phyloP scores from a whole-genome alignment of 768 basidiomycete species.

The Rhodotorula kratochvilovae region DNA sequence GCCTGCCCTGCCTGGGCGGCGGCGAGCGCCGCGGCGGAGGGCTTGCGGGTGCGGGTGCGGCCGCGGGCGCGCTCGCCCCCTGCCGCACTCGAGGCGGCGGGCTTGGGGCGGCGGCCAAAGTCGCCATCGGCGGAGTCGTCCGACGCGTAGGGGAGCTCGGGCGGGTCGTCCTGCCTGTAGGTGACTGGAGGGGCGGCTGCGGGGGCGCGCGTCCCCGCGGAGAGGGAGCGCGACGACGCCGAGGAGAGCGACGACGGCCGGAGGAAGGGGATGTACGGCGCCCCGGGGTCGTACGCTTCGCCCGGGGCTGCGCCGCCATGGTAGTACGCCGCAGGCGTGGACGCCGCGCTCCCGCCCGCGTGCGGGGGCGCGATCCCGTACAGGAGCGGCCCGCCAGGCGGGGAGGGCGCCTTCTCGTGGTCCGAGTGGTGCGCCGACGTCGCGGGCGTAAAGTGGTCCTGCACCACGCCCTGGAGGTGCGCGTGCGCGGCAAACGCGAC shows the following conservation, averaged over 20 bases:
- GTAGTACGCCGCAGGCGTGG: not conserved
- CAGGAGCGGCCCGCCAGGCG: not conserved
- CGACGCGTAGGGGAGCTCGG: not conserved
- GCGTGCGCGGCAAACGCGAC: not conserved
- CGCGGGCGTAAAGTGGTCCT: conserved; percentile 1
- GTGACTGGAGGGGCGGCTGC: not conserved
- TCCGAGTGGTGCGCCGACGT: conserved; percentile 2
- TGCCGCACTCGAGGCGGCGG: not conserved
- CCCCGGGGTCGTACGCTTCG: conserved; percentile 3
- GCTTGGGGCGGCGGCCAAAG: not conserved
- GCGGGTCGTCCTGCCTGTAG: not conserved
- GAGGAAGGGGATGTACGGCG: conserved; percentile 15
- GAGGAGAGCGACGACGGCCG: not conserved
- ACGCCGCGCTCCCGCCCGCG: no score
- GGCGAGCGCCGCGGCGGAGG: not conserved
- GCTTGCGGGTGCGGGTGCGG: not conserved
- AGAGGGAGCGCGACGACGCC: not conserved
- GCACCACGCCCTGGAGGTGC: not conserved
- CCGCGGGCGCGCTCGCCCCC: not conserved
- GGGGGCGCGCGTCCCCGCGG: not conserved
- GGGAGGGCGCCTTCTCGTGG: not conserved
- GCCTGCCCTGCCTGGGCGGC: not conserved
- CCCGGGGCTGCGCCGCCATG: not conserved
- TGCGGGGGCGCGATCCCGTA: not conserved
- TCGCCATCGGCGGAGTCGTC: conserved; percentile 3